Base-by-base conservation (phyloP, 805 yeast species). In the Kurtzmaniella cleridarum region DNA sequence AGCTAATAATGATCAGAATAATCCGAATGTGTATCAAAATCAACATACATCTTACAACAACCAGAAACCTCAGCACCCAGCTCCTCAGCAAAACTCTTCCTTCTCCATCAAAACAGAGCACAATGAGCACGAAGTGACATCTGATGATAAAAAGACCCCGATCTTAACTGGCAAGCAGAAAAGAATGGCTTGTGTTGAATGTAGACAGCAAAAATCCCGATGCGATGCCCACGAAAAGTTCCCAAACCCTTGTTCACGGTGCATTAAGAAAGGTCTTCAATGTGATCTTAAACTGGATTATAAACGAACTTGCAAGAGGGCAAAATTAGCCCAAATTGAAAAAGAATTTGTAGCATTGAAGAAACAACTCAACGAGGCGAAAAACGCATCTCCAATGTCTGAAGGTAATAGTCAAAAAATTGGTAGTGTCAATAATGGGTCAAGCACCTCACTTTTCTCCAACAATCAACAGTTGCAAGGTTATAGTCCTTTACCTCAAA, bases 141-240 rank as follows among this genome's bases (percentile, higher is more conserved):
- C 30, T 29, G 30, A 10, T 29, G 27, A 32, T 14, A 16, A 28
- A 8, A 12, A 18, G 34, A 46, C 33, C 34, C 34, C 33, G n/a
- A 30, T 41, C 18, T 47, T 51, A 33, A 29, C 36, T 5, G 45
- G 48, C 2, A 60, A 50, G 37, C 49, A 58, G 30, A 82, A 80
- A 56, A 71, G 79, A 40, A 78, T 89, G 56, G 98, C 98, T 0
- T 93, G 98, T 66, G 88, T 87, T 1, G 96, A 91, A 53, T 93
- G 98, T 57, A 76, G 98, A 11, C 98, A 93, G 60, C 98, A 91
- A 58, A 93, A 93, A 62, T 82, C 89, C 27, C 78, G 80, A 51
- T 90, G 97, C 64, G 95, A 90, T 62, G 95, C 96, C 10, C 77
- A 72, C 46, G 89, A 78, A 42, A 71, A 68, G 36, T 76, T 79